Base-by-base conservation (phyloP, 2,329 filamentous ascomycete species). In the Diaporthe helianthi region DNA sequence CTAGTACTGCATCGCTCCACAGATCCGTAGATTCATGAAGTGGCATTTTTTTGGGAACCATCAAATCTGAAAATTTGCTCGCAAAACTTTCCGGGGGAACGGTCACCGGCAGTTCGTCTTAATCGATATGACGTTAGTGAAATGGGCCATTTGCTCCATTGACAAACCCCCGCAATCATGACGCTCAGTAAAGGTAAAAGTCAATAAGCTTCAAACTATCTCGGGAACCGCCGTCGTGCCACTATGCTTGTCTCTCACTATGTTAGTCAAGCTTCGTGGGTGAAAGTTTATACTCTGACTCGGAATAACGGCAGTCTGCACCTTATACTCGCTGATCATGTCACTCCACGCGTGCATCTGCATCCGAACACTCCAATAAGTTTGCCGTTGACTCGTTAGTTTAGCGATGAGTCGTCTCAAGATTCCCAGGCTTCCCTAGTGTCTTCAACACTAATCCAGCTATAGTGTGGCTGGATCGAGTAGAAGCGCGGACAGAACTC, bases 131-230 rank as follows among this genome's bases (percentile, higher is more conserved):
- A 33, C 6, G 6, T 51, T 29, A 12, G 29, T 36, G 19, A 5
- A 31, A 0, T 5, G 19, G 17, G 22, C 2, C 9, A 29, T 29
- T 26, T 12, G 17, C 22, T 9, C 9, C 10, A 41, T 22, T 46
- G 38, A n/a, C 7, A 19, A 13, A 31, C 44, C 26, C 41, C 41
- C 12, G 26, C 41, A 47, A 31, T 61, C 7, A 22, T 61, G 19
- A 31, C 46, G 55, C 19, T 61, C 44, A 46, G 12, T 4, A 3
- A 15, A 24, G 6, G 7, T 17, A 5, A 5, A 61, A 12, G 41
- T 8, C 58, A 61, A 24, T 47, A 47, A 61, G 58, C 41, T 61
- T 61, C n/a, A n/a, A 47, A 61, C 19, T 29, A 19, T n/a, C 19
- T 47, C 41, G 1, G 49, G 29, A n/a, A 19, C 13, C 24, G 6